Evolutionary conservation across 2,329 filamentous ascomycete species (phyloP).

Genomic region (Sporothrix mexicana): DNA sequence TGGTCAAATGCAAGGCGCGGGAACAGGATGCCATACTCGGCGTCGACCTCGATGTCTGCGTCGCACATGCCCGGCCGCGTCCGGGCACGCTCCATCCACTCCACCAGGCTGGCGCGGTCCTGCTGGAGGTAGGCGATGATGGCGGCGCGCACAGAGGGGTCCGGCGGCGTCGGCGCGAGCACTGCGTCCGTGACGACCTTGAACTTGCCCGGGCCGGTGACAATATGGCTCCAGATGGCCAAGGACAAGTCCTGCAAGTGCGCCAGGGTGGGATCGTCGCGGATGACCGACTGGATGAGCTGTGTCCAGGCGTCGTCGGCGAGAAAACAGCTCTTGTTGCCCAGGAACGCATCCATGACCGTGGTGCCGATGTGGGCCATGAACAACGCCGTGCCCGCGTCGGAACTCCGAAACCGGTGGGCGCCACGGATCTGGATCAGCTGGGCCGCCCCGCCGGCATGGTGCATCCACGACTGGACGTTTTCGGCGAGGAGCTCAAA

Average conservation of each 20-base stretch:
- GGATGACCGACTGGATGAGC: conserved; percentile 11
- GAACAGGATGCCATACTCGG: conserved; percentile 9
- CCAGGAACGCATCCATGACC: conserved; percentile 23
- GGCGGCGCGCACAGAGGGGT: background rate
- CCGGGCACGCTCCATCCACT: conserved; percentile 15
- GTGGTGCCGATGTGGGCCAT: conserved; percentile 15
- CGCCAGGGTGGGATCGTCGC: background rate
- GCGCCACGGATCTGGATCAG: conserved; percentile 19
- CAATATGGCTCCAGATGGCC: conserved; percentile 19
- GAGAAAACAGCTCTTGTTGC: conserved; percentile 20
- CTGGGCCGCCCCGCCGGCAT: conserved; percentile 13
- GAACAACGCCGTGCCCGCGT: conserved; percentile 2
- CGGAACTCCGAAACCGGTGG: background rate
- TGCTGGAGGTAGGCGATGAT: background rate
- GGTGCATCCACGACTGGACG: conserved; percentile 21
- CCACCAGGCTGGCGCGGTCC: background rate
- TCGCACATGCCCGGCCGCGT: background rate
- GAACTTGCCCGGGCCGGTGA: conserved; percentile 15
- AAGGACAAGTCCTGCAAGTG: conserved; percentile 3
- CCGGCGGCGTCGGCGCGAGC: background rate
- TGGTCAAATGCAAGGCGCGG: background rate
- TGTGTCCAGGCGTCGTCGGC: background rate
- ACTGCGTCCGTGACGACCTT: background rate
- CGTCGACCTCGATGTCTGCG: background rate
- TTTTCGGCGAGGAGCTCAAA: conserved; percentile 25